Evolutionary conservation across 2,329 filamentous ascomycete genomes (phyloP).

Genomic region (Fusarium sp.): DNA sequence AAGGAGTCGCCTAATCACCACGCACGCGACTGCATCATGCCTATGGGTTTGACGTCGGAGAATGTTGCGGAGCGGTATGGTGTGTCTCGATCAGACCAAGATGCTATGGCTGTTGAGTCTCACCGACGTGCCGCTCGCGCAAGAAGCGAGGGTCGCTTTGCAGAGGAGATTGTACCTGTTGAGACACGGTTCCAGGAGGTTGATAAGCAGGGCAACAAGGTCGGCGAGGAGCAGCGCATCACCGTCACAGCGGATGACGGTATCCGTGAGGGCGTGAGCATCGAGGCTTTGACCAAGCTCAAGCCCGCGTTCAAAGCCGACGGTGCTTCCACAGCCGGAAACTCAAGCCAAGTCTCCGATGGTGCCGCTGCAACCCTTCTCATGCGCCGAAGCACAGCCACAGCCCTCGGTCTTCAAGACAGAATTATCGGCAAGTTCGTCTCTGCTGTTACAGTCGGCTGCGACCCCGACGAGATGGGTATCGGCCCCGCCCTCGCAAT

Average conservation of each 20-base stretch:
- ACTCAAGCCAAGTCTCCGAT: slow-evolving; percentile 88
- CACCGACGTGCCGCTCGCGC: slow-evolving; percentile 82
- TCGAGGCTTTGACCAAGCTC: slow-evolving; percentile 81
- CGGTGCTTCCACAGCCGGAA: slow-evolving; percentile 87
- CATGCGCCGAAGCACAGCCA: slow-evolving; percentile 87
- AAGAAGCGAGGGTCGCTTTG: slow-evolving; percentile 78
- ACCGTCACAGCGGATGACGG: slow-evolving; percentile 87
- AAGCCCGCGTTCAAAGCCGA: slow-evolving; percentile 87
- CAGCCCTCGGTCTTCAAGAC: slow-evolving; percentile 76
- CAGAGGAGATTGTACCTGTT: slow-evolving; percentile 85
- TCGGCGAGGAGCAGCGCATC: slow-evolving; percentile 71
- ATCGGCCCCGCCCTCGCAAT: slow-evolving; percentile 90
- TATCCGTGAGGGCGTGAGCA: slow-evolving; percentile 76
- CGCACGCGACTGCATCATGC: slow-evolving; percentile 90
- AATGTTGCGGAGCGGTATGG: slow-evolving; percentile 87
- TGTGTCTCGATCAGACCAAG: slow-evolving; percentile 82
- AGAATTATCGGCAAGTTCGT: slow-evolving; percentile 88
- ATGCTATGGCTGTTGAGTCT: slow-evolving; percentile 82
- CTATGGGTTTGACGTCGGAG: slow-evolving; percentile 92
- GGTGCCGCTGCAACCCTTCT: slow-evolving; percentile 87
- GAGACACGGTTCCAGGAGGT: slow-evolving; percentile 77
- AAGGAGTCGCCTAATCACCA: slow-evolving; percentile 75
- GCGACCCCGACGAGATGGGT: slow-evolving; percentile 93
- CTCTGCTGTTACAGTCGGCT: slow-evolving; percentile 81
- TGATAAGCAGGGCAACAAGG: slow-evolving; percentile 71